These are phyloP conservation scores for Anisodus tanguticus DNA, from an alignment of 257 asterid genomes.

Conservation along the genomic window DNA sequence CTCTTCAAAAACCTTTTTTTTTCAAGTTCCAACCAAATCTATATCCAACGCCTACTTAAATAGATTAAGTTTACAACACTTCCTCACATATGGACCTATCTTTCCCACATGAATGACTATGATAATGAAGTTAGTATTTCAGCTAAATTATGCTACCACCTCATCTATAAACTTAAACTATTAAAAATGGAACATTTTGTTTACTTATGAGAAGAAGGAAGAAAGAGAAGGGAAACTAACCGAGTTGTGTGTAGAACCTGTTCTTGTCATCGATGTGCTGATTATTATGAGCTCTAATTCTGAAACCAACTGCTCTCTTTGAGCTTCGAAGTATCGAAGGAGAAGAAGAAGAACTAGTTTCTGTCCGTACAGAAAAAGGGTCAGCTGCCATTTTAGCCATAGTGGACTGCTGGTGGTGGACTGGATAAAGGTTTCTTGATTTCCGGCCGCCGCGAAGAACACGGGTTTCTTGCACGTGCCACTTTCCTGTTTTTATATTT, in stretches of 20 bases:
- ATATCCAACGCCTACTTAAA: too few relatives aligned
- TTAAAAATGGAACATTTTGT: too few relatives aligned
- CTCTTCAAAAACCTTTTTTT: too few relatives aligned
- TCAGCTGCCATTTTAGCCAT: constrained; percentile 61
- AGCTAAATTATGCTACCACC: not conserved
- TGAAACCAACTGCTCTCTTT: constrained; percentile 21
- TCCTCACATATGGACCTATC: not conserved
- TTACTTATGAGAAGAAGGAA: too few relatives aligned
- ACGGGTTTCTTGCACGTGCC: constrained; percentile 24
- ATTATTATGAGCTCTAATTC: constrained; percentile 61
- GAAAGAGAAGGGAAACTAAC: constrained; percentile 38
- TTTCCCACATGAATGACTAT: not conserved
- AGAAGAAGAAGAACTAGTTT: constrained; percentile 30
- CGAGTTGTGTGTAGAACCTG: constrained; percentile 69
- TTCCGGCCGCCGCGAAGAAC: constrained; percentile 28
- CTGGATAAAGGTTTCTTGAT: not conserved
- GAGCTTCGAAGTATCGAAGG: constrained; percentile 17
- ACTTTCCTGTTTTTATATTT: not conserved
- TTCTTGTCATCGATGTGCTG: constrained; percentile 49
- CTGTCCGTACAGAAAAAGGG: constrained; percentile 24
- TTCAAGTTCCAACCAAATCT: too few relatives aligned
- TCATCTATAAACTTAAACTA: not conserved
- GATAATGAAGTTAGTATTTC: not conserved
- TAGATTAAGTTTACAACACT: not conserved
- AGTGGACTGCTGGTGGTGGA: not conserved